Percentiles rank a stretch among this genome's conserved stretches.
phyloP scores from a whole-genome alignment of 352 stramenopile genomes.

The Pythium apleroticum region DNA sequence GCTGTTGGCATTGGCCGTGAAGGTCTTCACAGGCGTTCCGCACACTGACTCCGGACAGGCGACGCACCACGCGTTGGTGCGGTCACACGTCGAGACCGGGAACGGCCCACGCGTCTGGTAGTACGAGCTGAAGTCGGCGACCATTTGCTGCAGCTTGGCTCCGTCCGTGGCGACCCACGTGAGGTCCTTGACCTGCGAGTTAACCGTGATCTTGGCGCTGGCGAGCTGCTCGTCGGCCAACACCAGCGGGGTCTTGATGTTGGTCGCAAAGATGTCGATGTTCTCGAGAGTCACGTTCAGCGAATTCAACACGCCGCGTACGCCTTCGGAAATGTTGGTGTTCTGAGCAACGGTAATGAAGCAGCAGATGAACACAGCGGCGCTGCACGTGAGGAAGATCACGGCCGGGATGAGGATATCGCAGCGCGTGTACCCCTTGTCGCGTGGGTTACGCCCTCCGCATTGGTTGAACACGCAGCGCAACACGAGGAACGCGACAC shows the following conservation, averaged over 20 bases:
- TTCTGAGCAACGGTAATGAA: constrained; percentile 75
- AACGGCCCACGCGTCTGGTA: constrained; percentile 60
- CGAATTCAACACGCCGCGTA: constrained; percentile 62
- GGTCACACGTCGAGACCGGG: constrained; percentile 47
- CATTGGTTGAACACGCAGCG: constrained; percentile 84
- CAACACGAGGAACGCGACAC: constrained; percentile 61
- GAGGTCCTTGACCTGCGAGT: constrained; percentile 39
- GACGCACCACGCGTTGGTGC: constrained; percentile 48
- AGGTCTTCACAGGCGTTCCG: constrained; percentile 43
- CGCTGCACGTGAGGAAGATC: constrained; percentile 59
- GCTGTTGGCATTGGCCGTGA: constrained; percentile 32
- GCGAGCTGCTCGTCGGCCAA: constrained; percentile 41
- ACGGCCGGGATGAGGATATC: constrained; percentile 67
- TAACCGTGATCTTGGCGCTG: constrained; percentile 43
- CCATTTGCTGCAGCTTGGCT: constrained; percentile 52
- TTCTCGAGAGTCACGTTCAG: constrained; percentile 74
- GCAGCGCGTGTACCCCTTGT: constrained; percentile 82
- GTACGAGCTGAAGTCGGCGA: constrained; percentile 52
- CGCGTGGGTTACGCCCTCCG: constrained; percentile 63
- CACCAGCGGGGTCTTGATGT: constrained; percentile 55
- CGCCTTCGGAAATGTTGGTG: constrained; percentile 73
- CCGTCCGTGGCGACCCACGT: constrained; percentile 54
- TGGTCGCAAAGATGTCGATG: constrained; percentile 69
- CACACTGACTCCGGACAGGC: constrained; percentile 54
- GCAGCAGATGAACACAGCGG: constrained; percentile 81